Conservation (phyloP, 495 filamentous ascomycete genomes). For the Amphirosellinia nigrospora region DNA sequence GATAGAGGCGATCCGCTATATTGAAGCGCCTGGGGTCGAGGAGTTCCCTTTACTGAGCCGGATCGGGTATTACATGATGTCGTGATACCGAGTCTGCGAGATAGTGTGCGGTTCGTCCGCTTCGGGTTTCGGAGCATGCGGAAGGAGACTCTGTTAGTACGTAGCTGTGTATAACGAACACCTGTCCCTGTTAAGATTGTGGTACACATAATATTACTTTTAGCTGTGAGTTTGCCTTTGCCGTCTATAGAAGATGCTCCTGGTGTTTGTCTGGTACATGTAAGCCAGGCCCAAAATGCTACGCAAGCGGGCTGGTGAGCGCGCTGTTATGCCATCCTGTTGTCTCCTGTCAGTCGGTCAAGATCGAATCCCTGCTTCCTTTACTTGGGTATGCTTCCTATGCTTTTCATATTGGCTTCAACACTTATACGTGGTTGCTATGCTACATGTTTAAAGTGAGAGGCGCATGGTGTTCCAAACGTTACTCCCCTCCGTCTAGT, state of each 20-base stretch:
- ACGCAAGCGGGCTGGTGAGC: neutral
- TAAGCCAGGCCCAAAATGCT: neutral
- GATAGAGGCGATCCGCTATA: slow-evolving; percentile 15
- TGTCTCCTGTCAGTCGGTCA: neutral
- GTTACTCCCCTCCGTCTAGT: neutral
- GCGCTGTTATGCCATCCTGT: neutral
- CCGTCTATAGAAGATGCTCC: neutral
- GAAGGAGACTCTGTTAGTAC: neutral
- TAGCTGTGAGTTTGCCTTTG: neutral
- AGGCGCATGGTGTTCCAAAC: no score
- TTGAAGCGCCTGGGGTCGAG: slow-evolving; percentile 19
- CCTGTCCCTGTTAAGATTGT: neutral
- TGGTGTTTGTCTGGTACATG: neutral
- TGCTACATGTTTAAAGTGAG: neutral
- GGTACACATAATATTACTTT: neutral
- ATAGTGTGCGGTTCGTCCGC: slow-evolving; percentile 14
- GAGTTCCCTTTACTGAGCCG: slow-evolving; percentile 13
- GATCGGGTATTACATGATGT: slow-evolving; percentile 21
- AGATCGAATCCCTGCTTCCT: neutral
- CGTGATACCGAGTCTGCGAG: slow-evolving; percentile 12
- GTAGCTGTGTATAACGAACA: neutral
- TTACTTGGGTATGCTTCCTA: neutral
- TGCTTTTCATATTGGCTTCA: neutral
- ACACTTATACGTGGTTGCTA: neutral
- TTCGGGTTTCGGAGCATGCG: slow-evolving; percentile 11